Evolutionary conservation across 1,284 basidiomycete genomes (phyloP).

Genomic region (Ceratobasidium sp.): DNA sequence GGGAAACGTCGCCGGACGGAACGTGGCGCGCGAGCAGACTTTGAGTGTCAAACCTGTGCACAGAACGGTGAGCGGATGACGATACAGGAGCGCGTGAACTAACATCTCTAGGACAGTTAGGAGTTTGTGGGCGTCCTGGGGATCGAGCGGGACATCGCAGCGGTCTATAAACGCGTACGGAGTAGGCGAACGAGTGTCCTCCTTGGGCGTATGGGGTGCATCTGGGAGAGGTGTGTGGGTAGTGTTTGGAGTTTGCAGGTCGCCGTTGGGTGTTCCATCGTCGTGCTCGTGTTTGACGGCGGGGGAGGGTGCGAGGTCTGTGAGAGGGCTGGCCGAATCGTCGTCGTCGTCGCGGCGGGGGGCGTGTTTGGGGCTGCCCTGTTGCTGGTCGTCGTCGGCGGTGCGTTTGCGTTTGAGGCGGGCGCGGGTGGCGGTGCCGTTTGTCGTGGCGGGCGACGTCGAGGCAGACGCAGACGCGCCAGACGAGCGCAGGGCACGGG

Average conservation of each 20-base stretch:
- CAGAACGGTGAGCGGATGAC: conserved; percentile 21
- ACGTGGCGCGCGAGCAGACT: conserved; percentile 83
- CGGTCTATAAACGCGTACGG: conserved; percentile 50
- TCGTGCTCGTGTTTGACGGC: conserved; percentile 33
- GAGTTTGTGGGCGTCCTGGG: conserved; percentile 67
- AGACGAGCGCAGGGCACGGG: conserved; percentile 37
- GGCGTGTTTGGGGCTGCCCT: conserved; percentile 3
- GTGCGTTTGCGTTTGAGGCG: conserved; percentile 35
- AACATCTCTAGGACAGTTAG: conserved; percentile 81
- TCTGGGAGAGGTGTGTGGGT: background rate
- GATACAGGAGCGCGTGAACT: conserved; percentile 50
- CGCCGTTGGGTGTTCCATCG: background rate
- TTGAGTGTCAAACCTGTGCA: conserved; percentile 70
- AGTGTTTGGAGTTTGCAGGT: background rate
- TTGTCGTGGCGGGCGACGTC: background rate
- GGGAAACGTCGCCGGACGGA: conserved; percentile 64
- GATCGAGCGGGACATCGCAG: conserved; percentile 63
- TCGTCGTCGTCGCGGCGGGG: conserved; percentile 6
- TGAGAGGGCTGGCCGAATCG: conserved; percentile 36
- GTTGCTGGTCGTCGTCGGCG: conserved; percentile 21
- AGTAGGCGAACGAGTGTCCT: conserved; percentile 10
- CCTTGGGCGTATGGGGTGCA: background rate
- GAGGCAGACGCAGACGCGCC: conserved; percentile 7
- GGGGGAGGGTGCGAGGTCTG: conserved; percentile 33
- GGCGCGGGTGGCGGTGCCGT: background rate